These are phyloP conservation scores for Cyclospora cayetanensis DNA, from an alignment of 169 alveolate genomes.

Conservation along the genomic window DNA sequence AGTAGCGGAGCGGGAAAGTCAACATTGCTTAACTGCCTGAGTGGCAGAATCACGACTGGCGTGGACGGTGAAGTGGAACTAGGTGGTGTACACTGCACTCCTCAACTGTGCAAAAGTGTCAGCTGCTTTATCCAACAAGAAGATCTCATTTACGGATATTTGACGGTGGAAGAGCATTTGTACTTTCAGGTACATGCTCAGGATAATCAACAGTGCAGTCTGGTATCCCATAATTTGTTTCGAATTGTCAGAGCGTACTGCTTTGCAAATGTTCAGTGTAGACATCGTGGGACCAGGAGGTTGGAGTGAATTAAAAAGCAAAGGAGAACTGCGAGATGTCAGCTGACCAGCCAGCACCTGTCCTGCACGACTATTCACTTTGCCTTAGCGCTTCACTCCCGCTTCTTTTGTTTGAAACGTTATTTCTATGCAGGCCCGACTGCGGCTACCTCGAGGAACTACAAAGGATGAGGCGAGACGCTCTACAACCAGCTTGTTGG, in stretches of 20 bases:
- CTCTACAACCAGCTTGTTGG: conserved; percentile 34
- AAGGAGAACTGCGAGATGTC: no score
- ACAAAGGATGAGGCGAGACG: conserved; percentile 27
- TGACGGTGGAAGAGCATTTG: conserved; percentile 83
- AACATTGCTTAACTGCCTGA: conserved; percentile 77
- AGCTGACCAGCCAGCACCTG: no score
- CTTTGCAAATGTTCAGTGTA: no score
- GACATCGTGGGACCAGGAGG: no score
- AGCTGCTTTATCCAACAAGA: conserved; percentile 89
- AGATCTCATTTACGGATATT: conserved; percentile 83
- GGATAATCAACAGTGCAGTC: no score
- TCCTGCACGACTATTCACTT: no score
- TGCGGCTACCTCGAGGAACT: conserved; percentile 52
- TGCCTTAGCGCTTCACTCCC: no score
- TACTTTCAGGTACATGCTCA: conserved; percentile 57
- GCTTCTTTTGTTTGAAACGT: not conserved
- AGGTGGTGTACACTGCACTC: conserved; percentile 72
- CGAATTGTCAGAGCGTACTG: no score
- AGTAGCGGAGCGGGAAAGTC: conserved; percentile 90
- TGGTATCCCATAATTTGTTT: no score
- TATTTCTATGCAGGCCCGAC: not conserved
- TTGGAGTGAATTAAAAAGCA: no score
- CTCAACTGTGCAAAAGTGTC: conserved; percentile 74
- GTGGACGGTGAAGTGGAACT: conserved; percentile 72
- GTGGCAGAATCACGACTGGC: conserved; percentile 67